Conservation (phyloP, 2,329 filamentous ascomycete species). For the Paecilomyces variotii region DNA sequence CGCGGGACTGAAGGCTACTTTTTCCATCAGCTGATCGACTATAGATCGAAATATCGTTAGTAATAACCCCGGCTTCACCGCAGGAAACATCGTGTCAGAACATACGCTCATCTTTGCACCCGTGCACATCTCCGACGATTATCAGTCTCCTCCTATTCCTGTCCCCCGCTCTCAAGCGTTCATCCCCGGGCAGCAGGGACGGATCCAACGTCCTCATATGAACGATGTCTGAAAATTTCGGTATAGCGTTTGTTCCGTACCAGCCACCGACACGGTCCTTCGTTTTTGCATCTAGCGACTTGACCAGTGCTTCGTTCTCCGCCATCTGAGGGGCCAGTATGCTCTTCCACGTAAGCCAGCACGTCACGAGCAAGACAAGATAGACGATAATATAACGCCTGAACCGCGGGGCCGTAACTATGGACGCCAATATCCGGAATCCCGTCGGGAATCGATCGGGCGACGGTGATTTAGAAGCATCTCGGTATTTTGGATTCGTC, state of each 20-base stretch:
- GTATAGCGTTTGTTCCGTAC: conserved; percentile 42
- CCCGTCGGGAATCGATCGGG: conserved; percentile 12
- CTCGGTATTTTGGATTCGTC: conserved; percentile 13
- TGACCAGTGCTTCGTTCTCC: conserved; percentile 22
- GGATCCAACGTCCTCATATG: conserved; percentile 44
- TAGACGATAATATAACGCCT: conserved; percentile 32
- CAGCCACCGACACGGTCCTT: conserved; percentile 23
- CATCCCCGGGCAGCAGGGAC: conserved; percentile 35
- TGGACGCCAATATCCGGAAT: conserved; percentile 19
- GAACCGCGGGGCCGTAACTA: conserved; percentile 33
- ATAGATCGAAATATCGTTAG: conserved; percentile 2
- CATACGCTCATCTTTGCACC: conserved; percentile 62
- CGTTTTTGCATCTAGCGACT: conserved; percentile 22
- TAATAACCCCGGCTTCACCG: conserved; percentile 1
- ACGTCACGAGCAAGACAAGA: conserved; percentile 22
- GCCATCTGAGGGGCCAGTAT: conserved; percentile 22
- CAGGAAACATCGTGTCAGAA: conserved; percentile 3
- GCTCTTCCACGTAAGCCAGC: conserved; percentile 25
- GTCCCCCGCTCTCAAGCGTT: conserved; percentile 1
- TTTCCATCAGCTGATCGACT: conserved; percentile 55
- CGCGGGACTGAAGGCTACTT: conserved; percentile 52
- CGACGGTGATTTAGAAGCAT: conserved; percentile 10
- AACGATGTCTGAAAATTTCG: conserved; percentile 42
- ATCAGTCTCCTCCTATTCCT: conserved; percentile 54
- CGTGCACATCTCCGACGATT: conserved; percentile 87